phyloP scores from a whole-genome alignment of 1,284 basidiomycete genomes.

The Ustilago tritici region DNA sequence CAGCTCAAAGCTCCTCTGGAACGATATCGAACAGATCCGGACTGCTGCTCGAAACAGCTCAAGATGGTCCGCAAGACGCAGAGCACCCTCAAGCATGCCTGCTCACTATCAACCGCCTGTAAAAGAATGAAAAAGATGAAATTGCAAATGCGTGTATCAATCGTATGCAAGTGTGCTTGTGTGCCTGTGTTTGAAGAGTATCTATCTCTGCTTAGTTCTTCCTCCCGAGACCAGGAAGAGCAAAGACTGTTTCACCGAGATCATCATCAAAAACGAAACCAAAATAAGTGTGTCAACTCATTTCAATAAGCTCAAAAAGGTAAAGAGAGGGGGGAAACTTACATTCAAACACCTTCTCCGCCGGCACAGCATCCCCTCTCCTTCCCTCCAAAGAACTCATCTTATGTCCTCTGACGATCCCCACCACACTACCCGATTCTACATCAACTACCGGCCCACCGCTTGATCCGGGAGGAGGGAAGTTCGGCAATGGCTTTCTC shows the following conservation, averaged over 20 bases:
- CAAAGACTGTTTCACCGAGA: conserved; percentile 45
- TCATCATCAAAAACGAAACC: not conserved
- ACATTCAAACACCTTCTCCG: conserved; percentile 77
- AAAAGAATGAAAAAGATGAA: not conserved
- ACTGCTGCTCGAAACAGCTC: too few species aligned
- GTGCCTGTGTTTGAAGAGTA: not conserved
- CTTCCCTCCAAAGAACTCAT: conserved; percentile 74
- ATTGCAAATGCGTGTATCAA: conserved; percentile 3
- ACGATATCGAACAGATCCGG: too few species aligned
- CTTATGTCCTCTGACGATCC: conserved; percentile 77
- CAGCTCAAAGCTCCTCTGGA: not conserved
- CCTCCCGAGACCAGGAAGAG: conserved; percentile 60
- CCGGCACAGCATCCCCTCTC: conserved; percentile 78
- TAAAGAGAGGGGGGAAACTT: not conserved
- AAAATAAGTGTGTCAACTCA: not conserved
- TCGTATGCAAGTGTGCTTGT: not conserved
- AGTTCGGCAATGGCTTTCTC: conserved; percentile 52
- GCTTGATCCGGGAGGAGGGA: conserved; percentile 78
- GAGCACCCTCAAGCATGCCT: not conserved
- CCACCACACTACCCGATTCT: conserved; percentile 77
- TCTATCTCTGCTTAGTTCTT: conserved; percentile 33
- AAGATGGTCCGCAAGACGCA: too few species aligned
- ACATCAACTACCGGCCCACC: conserved; percentile 79
- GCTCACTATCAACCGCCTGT: not conserved
- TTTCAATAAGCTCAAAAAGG: not conserved